phyloP scores from a whole-genome alignment of 495 filamentous ascomycete species.

The Oleoguttula mirabilis region DNA sequence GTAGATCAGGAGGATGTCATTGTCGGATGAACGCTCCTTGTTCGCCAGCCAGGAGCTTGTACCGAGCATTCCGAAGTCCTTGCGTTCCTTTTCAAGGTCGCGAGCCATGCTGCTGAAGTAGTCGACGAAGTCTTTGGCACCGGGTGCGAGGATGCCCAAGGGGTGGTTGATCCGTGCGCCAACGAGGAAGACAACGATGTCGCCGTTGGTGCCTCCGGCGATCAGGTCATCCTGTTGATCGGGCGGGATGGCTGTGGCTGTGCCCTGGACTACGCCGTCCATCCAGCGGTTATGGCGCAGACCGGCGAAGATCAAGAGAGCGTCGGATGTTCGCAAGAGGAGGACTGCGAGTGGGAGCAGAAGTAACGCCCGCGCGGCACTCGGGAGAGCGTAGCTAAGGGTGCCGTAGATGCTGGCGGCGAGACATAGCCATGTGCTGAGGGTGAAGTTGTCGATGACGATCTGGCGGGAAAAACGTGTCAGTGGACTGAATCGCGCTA shows the following conservation, averaged over 20 bases:
- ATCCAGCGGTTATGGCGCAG: constrained; percentile 30
- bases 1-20: constrained; percentile 31
- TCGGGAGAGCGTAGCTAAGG: no score
- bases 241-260: constrained; percentile 30
- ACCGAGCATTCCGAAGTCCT: constrained; percentile 18
- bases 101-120: constrained; percentile 15
- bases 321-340: no score
- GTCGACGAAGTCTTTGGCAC: constrained; percentile 8
- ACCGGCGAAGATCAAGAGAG: constrained; percentile 21
- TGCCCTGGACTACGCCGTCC: constrained; percentile 26
- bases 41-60: constrained; percentile 8
- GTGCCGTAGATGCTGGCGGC: no score
- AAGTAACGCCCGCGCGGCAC: no score
- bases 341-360: no score
- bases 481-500: no score
- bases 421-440: no score
- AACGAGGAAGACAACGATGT: constrained; percentile 33
- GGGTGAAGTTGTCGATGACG: no score
- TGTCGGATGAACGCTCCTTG: constrained; percentile 19
- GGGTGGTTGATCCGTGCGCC: constrained; percentile 33
- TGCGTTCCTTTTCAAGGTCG: constrained; percentile 10
- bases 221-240: constrained; percentile 25
- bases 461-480: no score
- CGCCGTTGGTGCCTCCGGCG: constrained; percentile 22
- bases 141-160: constrained; percentile 14